Base-by-base conservation (phyloP, 495 filamentous ascomycete species). In the Delitschia confertaspora region DNA sequence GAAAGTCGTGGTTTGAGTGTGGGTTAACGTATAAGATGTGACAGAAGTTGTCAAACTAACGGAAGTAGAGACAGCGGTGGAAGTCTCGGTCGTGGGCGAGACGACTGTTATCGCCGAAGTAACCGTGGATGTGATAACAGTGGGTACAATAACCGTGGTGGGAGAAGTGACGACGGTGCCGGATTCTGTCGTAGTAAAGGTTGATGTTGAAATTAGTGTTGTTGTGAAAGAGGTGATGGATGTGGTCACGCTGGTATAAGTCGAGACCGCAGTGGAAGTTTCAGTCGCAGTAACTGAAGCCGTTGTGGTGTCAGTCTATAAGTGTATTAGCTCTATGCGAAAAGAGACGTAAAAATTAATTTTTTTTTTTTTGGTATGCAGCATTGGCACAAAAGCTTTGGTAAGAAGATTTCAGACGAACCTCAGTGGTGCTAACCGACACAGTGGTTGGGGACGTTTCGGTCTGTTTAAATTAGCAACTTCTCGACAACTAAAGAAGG, bases 181-280 rank as follows among this genome's bases (percentile, higher is more conserved):
- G n/a, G 41, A 19, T 18, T 9, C 42, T 46, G 32, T 5, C 6
- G 29, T 7, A 4, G 16, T 43, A 17, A n/a, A 17, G 26, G 8
- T 10, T 23, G 6, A 20, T 41, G 38, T 13, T 9, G 23, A 13
- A 29, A 4, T 6, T 27, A 26, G 4, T 33, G 34, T 5, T 2
- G 42, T 46, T 10, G 33, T 38, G 23, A 27, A 38, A n/a, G n/a
- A 34, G 9, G 47, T 50, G 2, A 35, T n/a, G 31, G 37, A 46
- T 6, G 42, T 46, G 32, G 6, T 27, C 6, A 38, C 33, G 19
- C 13, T 38, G 4, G 16, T 13, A 3, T 27, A 4, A 5, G 42
- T 37, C 4, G 16, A 22, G 13, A 26, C 24, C 10, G n/a, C 21
- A 4, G 37, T 40, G 3, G 37, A 26, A 25, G 7, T 9, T 20